Evolutionary conservation across 768 basidiomycete genomes (phyloP).

Genomic region (Xanthoconium purpureum): DNA sequence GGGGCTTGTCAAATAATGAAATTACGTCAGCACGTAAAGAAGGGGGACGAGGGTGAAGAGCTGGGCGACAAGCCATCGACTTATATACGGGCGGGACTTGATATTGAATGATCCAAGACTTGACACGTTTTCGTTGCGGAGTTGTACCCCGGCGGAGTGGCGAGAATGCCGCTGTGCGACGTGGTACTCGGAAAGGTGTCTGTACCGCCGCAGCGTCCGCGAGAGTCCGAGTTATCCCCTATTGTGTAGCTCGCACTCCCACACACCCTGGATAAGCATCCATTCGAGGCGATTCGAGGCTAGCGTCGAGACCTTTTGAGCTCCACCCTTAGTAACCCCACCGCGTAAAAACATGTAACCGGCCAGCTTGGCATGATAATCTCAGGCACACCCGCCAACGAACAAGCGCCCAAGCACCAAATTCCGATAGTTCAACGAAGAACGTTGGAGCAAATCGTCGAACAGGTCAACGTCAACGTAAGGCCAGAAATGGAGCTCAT

Average conservation of each 20-base stretch:
- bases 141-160: conserved; percentile 3
- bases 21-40: conserved; percentile 19
- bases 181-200: neutral
- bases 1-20: conserved; percentile 4
- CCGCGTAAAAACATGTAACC: neutral
- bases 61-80: neutral
- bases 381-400: neutral
- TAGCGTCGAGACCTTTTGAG: neutral
- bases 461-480: too few species aligned
- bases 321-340: neutral
- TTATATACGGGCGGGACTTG: conserved; percentile 10
- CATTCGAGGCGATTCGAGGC: neutral
- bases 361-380: neutral
- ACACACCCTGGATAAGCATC: neutral
- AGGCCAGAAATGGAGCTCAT: too few species aligned
- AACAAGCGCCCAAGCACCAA: neutral
- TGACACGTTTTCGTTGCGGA: conserved; percentile 15
- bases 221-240: neutral
- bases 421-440: too few species aligned
- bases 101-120: neutral
- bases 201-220: neutral
- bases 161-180: neutral
- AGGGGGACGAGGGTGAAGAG: neutral
- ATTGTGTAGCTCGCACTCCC: neutral
- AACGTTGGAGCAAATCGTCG: too few species aligned